A percentile compares a stretch with the other conserved stretches of the same genome.
Conservation (phyloP, 1,284 basidiomycete genomes). For the Trichosporon sp. region DNA sequence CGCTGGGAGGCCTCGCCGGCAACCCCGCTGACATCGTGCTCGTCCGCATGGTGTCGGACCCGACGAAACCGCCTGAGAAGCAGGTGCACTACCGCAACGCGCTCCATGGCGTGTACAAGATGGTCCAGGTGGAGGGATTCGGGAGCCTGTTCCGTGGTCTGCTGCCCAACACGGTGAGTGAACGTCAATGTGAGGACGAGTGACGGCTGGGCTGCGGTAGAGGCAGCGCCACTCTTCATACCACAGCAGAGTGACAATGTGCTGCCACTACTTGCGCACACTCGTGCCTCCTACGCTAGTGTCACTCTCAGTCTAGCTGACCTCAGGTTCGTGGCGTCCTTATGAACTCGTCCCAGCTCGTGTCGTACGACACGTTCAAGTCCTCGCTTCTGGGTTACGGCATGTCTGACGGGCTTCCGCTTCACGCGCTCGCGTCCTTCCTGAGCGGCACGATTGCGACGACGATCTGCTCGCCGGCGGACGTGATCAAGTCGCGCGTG, state of each 20-base stretch:
- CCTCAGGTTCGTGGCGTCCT: slow-evolving; percentile 51
- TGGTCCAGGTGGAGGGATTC: slow-evolving; percentile 52
- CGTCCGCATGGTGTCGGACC: slow-evolving; percentile 47
- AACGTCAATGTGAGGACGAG: neutral
- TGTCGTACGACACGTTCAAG: slow-evolving; percentile 56
- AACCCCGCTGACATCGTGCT: slow-evolving; percentile 41
- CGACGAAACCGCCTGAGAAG: slow-evolving; percentile 38
- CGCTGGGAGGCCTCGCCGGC: slow-evolving; percentile 45
- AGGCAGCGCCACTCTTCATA: neutral
- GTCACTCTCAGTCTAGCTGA: neutral
- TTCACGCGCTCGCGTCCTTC: slow-evolving; percentile 53
- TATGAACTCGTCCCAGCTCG: slow-evolving; percentile 55
- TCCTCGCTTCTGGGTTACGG: slow-evolving; percentile 46
- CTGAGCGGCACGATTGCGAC: slow-evolving; percentile 56
- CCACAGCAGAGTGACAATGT: too few relatives aligned
- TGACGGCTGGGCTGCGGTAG: neutral
- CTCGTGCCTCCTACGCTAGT: neutral
- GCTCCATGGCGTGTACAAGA: slow-evolving; percentile 50
- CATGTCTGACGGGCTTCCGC: slow-evolving; percentile 51
- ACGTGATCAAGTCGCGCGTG: slow-evolving; percentile 54
- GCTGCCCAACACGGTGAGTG: slow-evolving; percentile 52
- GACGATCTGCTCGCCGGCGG: slow-evolving; percentile 52
- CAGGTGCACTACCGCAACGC: slow-evolving; percentile 49
- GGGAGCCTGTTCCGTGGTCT: slow-evolving; percentile 51
- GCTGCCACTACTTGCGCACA: neutral